Percentiles rank a stretch among this genome's conserved stretches.
Conservation (phyloP, 768 basidiomycete genomes). For the Kwoniella sp. region DNA sequence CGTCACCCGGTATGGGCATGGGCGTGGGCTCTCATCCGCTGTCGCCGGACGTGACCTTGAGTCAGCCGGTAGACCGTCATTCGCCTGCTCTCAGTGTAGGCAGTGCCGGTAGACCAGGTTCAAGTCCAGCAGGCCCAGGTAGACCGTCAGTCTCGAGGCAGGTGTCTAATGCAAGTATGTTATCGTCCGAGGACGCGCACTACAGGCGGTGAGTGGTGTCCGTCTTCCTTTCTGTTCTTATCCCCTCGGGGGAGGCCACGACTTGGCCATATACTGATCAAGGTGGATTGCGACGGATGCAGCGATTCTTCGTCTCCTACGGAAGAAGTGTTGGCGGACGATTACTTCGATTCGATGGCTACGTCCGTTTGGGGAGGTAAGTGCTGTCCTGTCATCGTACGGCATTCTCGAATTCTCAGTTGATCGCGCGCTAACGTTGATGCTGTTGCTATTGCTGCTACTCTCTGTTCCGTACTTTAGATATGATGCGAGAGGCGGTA, state of each 20-base stretch:
- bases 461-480: constrained; percentile 7
- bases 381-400: constrained; percentile 2
- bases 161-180: constrained; percentile 37
- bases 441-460: neutral
- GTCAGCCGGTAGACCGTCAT: constrained; percentile 11
- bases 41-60: constrained; percentile 10
- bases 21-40: constrained; percentile 10
- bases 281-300: neutral
- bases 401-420: neutral
- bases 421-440: too few relatives aligned
- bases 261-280: neutral
- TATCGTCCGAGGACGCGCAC: constrained; percentile 42
- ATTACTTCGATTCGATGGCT: constrained; percentile 26
- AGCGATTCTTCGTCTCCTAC: neutral
- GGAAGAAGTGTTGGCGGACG: constrained; percentile 25
- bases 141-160: constrained; percentile 23
- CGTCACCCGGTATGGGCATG: neutral
- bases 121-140: constrained; percentile 9
- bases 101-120: constrained; percentile 2
- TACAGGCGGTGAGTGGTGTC: constrained; percentile 29
- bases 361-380: constrained; percentile 47
- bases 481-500: constrained; percentile 50
- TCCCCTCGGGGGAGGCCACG: neutral
- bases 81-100: constrained; percentile 25
- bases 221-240: neutral